Conservation (phyloP, 2,329 filamentous ascomycete species). For the Paraphoma chrysanthemicola region DNA sequence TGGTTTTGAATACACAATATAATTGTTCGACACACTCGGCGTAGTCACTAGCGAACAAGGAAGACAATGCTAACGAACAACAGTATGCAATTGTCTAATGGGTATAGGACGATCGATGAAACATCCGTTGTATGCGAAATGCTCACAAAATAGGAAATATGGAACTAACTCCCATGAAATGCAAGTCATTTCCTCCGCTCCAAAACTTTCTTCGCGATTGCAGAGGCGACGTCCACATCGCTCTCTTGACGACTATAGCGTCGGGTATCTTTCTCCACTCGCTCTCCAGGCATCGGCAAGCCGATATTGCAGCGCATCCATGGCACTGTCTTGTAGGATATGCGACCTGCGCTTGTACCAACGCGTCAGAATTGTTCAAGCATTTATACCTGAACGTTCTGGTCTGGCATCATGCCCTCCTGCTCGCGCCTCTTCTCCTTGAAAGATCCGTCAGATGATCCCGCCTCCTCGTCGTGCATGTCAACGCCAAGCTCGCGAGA, state of each 20-base stretch:
- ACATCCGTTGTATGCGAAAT: conserved; percentile 1
- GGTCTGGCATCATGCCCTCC: conserved; percentile 26
- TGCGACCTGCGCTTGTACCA: conserved; percentile 21
- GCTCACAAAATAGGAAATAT: conserved; percentile 3
- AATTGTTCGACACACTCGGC: too few species aligned
- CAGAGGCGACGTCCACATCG: conserved; percentile 11
- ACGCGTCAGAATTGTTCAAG: neutral
- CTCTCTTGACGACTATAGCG: conserved; percentile 26
- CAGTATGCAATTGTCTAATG: conserved; percentile 6
- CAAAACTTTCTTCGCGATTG: neutral
- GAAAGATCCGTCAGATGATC: conserved; percentile 27
- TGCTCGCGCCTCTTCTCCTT: conserved; percentile 34
- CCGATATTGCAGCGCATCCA: conserved; percentile 20
- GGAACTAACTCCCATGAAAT: neutral
- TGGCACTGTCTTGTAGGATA: conserved; percentile 14
- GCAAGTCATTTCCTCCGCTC: neutral
- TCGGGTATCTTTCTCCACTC: conserved; percentile 33
- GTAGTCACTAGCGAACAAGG: too few species aligned
- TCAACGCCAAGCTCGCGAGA: conserved; percentile 44
- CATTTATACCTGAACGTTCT: conserved; percentile 15
- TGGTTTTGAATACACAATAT: too few species aligned
- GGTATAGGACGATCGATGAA: conserved; percentile 21
- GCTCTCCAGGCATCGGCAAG: conserved; percentile 15
- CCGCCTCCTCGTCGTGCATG: conserved; percentile 40
- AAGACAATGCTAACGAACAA: neutral